Conservation (phyloP, 1,284 basidiomycete species). For the Melampsora larici-populina region DNA sequence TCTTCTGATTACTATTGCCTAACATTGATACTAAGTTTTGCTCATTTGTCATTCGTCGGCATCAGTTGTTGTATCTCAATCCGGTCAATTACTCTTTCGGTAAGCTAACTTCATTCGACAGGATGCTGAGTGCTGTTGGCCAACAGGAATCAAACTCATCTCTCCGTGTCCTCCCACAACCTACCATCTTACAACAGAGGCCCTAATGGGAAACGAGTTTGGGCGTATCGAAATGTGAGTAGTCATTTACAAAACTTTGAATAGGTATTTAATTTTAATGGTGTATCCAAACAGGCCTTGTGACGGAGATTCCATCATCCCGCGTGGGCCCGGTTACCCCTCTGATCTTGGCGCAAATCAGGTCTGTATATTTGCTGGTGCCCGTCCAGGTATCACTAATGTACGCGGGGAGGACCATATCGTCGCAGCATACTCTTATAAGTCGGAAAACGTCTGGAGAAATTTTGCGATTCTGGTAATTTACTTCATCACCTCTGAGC, state of each 20-base stretch:
- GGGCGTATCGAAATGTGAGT: conserved; percentile 59
- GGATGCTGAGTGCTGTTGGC: not conserved
- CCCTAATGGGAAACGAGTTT: conserved; percentile 78
- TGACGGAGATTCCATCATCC: conserved; percentile 52
- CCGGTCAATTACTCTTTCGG: conserved; percentile 52
- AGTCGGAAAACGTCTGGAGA: conserved; percentile 11
- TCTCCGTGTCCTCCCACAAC: too few relatives aligned
- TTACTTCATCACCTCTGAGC: too few relatives aligned
- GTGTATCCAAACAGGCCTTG: conserved; percentile 55
- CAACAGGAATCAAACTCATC: not conserved
- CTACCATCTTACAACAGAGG: conserved; percentile 67
- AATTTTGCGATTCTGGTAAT: conserved; percentile 36
- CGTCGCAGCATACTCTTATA: not conserved
- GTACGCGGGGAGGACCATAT: conserved; percentile 54
- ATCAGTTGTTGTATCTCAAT: conserved; percentile 59
- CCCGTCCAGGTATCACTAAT: conserved; percentile 50
- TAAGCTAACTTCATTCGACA: not conserved
- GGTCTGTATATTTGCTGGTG: conserved; percentile 54
- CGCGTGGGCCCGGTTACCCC: conserved; percentile 54
- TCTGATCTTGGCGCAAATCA: conserved; percentile 54
- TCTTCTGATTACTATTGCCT: too few relatives aligned
- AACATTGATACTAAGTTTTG: too few relatives aligned
- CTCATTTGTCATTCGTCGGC: too few relatives aligned
- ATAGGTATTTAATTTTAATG: conserved; percentile 51
- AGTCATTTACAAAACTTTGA: conserved; percentile 52